Evolutionary conservation across 768 basidiomycete genomes (phyloP), one percentile per base, ranked within the genome.

Genomic region (Scleroderma citrinum): DNA sequence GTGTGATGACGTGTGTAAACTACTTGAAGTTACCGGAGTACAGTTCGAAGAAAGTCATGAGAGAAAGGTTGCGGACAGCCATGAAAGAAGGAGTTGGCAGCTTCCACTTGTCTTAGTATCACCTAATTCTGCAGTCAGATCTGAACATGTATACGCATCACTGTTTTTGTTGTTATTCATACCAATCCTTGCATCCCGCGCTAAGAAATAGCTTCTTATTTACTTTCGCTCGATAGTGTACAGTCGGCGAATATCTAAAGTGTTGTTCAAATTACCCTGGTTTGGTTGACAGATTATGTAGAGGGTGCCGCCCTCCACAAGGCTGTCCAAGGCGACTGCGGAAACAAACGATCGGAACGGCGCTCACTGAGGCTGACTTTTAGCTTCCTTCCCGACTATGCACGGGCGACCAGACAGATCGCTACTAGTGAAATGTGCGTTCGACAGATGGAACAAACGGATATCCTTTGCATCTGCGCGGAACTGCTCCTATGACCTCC

Each of bases 1-100:
- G 91, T 59, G 94, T 97, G 26, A 98, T 98, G 96, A 98, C 96
- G 3, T 99, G 96, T 67, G 94, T 92, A 52, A 92, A 93, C 68
- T 95, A 92, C 63, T 72, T 99, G 61, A 99, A 99, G 68, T 73
- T 97, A 56, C 95, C 95, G 0, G 93, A 97, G 61, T 98, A 98
- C 66, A 91, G 88, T 48, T 83, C 85, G 23, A 92, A 88, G 68
- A 77, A 74, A 31, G 82, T 90, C 34, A 86, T 98, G 82, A 76
- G 72, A 59, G 82, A 89, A 65, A 95, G 92, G 64, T 68, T 99
- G 56, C 73, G 74, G 45, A 74, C 80, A 29, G 95, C 96, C 32
- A 90, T 96, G 73, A 80, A 82, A 58, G 96, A 98, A 69, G 96
- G 96, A 36, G 85, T 91, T 49, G 92, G 92, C 46, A 92, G 91